phyloP scores from a whole-genome alignment of 108 stramenopile species.

The Cyclostephanos tholiformis region DNA sequence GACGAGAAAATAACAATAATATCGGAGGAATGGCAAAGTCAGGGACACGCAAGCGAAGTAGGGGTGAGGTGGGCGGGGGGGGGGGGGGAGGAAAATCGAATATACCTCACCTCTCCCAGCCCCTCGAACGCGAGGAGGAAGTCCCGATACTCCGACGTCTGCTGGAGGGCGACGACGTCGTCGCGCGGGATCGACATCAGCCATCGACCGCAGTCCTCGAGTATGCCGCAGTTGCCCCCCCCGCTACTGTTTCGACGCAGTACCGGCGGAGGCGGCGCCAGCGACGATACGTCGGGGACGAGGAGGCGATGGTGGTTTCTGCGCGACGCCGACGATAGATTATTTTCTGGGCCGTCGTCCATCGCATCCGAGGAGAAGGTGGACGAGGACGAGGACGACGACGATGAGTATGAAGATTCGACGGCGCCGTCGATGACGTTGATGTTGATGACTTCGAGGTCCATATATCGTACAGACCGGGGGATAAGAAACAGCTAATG shows the following conservation, averaged over 20 bases:
- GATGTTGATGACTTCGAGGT: too few species aligned
- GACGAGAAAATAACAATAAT: background rate
- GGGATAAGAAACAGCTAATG: too few species aligned
- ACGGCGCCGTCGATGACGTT: background rate
- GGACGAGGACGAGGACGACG: background rate
- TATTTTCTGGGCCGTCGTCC: background rate
- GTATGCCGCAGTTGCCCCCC: constrained; percentile 48
- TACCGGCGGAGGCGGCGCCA: background rate
- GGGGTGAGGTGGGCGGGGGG: too few species aligned
- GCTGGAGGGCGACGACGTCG: constrained; percentile 59
- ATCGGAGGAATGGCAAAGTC: background rate
- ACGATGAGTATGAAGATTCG: background rate
- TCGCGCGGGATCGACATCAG: constrained; percentile 71
- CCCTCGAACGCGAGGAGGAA: constrained; percentile 66
- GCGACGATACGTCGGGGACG: too few species aligned
- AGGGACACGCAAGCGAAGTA: too few species aligned
- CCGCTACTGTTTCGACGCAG: background rate
- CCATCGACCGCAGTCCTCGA: constrained; percentile 74
- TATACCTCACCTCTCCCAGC: constrained; percentile 34
- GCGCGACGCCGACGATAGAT: background rate
- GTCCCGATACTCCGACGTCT: constrained; percentile 64
- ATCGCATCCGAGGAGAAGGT: too few species aligned
- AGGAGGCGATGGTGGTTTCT: background rate
- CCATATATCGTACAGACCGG: too few species aligned
- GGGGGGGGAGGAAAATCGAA: background rate